Evolutionary conservation across 176 grass and related monocot genomes (phyloP), one percentile per base, ranked within the genome.

Genomic region (Triticum timopheevii): DNA sequence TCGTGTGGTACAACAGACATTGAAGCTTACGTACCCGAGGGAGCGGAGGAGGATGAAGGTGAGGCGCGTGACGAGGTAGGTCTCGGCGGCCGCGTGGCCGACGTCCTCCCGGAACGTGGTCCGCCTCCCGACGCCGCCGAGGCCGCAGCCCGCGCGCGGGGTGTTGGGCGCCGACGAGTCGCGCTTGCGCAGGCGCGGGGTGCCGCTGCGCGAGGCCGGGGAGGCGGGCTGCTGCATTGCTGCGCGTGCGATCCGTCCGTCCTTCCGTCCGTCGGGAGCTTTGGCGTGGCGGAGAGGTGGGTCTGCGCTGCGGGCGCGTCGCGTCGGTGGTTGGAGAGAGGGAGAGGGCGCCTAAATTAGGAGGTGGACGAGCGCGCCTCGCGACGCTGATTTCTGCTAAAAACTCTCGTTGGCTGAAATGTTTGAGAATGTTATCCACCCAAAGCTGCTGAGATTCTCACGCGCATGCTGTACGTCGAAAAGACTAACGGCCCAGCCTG

Each of bases 11-110:
- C 61, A 3, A 31, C 2, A 15, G 15, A 3, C 39, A 16, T 20
- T 23, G 17, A 36, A 66, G 28, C 39, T 31, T 40, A 5, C 69
- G 69, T 91, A 98, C 97, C 96, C 97, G 69, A 98, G 97, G 76
- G 90, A 98, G 88, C 85, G 88, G 45, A 98, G 93, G 59, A 96
- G 96, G 40, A 63, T 88, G 86, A 98, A 87, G 4, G 96, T 80
- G 64, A 98, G 92, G 65, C 93, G 84, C 19, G 90, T 94, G 82
- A 98, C 86, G 77, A 96, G 93, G 87, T 93, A 98, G 15, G 96
- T 96, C 86, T 96, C 93, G 10, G 96, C 91, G 25, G 96, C 96
- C 20, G 96, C 93, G 72, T 93, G 93, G 3, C 84, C 84, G 58
- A 95, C 86, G 40, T 95, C 93, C 69, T 88, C 84, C 6, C 93